Conservation (phyloP, 495 filamentous ascomycete species). For the Penicillium mononematosum region DNA sequence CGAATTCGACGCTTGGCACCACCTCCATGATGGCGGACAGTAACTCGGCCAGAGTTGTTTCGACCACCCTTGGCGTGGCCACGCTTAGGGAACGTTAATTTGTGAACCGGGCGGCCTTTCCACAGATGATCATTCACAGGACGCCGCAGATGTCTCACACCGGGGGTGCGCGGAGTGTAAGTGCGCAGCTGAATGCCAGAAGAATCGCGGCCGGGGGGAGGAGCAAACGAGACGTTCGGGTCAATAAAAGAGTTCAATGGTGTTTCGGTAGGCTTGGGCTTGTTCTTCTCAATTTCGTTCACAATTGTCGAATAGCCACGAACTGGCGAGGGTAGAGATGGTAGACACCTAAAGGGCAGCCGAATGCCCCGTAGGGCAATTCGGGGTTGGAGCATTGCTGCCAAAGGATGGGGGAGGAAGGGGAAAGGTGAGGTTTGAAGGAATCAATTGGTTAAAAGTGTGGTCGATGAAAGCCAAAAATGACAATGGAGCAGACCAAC, state of each 20-base stretch:
- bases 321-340: constrained; percentile 30
- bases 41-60: constrained; percentile 81
- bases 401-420: background rate
- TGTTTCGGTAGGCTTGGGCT: constrained; percentile 19
- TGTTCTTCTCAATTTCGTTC: constrained; percentile 38
- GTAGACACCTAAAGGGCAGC: constrained; percentile 48
- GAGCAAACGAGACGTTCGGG: constrained; percentile 42
- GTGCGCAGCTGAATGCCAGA: constrained; percentile 58
- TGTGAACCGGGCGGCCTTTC: constrained; percentile 81
- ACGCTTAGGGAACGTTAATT: constrained; percentile 85
- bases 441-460: constrained; percentile 4
- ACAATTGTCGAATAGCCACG: constrained; percentile 57
- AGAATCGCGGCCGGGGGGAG: constrained; percentile 43
- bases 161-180: constrained; percentile 93
- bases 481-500: constrained; percentile 1
- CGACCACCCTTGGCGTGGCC: constrained; percentile 89
- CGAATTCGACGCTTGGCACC: constrained; percentile 88
- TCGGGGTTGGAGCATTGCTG: constrained; percentile 65
- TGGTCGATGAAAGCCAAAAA: background rate
- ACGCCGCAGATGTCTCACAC: constrained; percentile 83
- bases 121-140: constrained; percentile 95
- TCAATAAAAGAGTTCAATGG: constrained; percentile 30
- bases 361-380: constrained; percentile 52
- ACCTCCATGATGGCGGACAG: constrained; percentile 86
- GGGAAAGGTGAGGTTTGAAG: background rate